These are phyloP conservation scores for Paspalum notatum DNA, from an alignment of 176 grass and related monocot species.

Conservation along the genomic window DNA sequence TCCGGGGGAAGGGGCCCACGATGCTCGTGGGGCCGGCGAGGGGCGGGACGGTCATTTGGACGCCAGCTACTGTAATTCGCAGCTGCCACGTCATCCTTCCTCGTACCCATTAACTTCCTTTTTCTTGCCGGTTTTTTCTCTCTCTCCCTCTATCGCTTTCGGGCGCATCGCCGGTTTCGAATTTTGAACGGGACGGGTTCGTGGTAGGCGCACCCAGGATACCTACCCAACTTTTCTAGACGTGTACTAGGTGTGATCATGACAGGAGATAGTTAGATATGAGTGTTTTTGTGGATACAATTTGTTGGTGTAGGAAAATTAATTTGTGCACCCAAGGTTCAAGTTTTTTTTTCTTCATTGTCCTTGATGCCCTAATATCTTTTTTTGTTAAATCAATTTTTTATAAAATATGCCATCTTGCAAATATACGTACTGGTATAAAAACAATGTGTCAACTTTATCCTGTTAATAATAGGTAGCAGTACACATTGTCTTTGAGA, in stretches of 20 bases:
- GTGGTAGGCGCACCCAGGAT: slow-evolving; percentile 36
- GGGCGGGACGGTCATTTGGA: slow-evolving; percentile 55
- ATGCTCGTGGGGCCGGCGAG: background rate
- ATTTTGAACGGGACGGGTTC: slow-evolving; percentile 37
- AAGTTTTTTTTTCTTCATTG: too few species aligned
- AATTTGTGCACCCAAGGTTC: too few species aligned
- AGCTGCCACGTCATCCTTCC: slow-evolving; percentile 81
- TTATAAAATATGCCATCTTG: background rate
- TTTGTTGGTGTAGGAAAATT: background rate
- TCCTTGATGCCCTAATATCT: background rate
- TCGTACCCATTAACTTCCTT: slow-evolving; percentile 69
- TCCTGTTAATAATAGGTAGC: background rate
- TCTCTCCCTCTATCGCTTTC: slow-evolving; percentile 8
- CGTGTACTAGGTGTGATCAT: background rate
- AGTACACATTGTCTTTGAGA: background rate
- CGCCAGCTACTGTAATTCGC: background rate
- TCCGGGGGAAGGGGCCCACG: slow-evolving; percentile 45
- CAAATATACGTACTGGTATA: background rate
- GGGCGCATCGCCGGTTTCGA: slow-evolving; percentile 51
- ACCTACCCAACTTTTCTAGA: slow-evolving; percentile 31
- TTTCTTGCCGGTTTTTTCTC: slow-evolving; percentile 8
- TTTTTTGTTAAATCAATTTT: background rate
- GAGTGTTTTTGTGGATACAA: background rate
- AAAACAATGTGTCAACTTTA: background rate
- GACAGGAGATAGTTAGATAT: background rate